Percentiles rank a stretch among this genome's conserved stretches.
These are phyloP conservation scores for Athelia psychrophila DNA, from an alignment of 1,284 basidiomycete species.

Conservation along the genomic window DNA sequence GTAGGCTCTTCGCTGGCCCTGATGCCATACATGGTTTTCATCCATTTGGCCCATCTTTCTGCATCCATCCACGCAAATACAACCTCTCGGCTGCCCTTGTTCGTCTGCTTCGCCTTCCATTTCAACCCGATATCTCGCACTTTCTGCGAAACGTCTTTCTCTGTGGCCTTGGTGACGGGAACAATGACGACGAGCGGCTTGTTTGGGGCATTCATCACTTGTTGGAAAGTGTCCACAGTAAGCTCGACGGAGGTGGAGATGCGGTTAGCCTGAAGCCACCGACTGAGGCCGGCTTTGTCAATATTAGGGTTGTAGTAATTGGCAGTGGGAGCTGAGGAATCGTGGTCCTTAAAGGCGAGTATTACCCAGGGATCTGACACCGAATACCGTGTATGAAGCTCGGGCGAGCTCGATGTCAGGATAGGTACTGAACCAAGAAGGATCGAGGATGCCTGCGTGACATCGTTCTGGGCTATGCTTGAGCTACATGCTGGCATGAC, in stretches of 20 bases:
- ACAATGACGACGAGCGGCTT: slow-evolving; percentile 77
- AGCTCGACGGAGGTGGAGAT: slow-evolving; percentile 73
- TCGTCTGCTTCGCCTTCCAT: slow-evolving; percentile 55
- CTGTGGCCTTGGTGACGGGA: slow-evolving; percentile 38
- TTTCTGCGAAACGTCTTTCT: slow-evolving; percentile 40
- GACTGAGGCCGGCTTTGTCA: slow-evolving; percentile 25
- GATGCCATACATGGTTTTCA: slow-evolving; percentile 85
- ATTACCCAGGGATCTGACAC: slow-evolving; percentile 57
- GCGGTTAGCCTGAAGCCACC: slow-evolving; percentile 66
- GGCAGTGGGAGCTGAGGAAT: slow-evolving; percentile 38
- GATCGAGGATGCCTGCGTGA: slow-evolving; percentile 31
- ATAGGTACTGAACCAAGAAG: not conserved
- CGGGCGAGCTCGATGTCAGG: slow-evolving; percentile 38
- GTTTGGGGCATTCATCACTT: slow-evolving; percentile 77
- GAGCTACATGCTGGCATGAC: not conserved
- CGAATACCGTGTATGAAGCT: slow-evolving; percentile 50
- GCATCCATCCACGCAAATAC: slow-evolving; percentile 87
- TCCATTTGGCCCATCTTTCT: slow-evolving; percentile 78
- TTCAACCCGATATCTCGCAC: slow-evolving; percentile 56
- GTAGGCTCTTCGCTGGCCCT: slow-evolving; percentile 42
- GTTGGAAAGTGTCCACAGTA: slow-evolving; percentile 71
- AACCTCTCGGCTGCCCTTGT: slow-evolving; percentile 52
- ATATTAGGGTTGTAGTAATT: slow-evolving; percentile 32
- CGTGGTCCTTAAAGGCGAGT: slow-evolving; percentile 75
- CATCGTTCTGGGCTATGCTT: slow-evolving; percentile 33